Evolutionary conservation across 208 protist genomes (phyloP), one percentile per base, ranked within the genome.

Genomic region (Histomonas meleagridis): DNA sequence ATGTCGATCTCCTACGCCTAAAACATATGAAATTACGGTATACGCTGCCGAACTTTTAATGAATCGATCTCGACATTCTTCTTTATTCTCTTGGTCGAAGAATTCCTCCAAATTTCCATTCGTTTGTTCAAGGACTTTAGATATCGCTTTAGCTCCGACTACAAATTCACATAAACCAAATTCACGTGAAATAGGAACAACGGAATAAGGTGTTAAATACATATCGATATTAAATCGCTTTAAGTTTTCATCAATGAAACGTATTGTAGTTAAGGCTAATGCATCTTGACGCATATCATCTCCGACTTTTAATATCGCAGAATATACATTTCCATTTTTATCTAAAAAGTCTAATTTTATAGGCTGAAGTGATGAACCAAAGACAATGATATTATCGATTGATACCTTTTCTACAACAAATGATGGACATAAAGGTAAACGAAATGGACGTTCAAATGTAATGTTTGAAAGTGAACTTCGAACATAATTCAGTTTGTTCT

Each of bases 1-100:
- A 78, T 93, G 92, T 32, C 92, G 38, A 55, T 93, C 92, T 18
- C 92, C 92, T 18, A 93, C 92, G 32, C 91, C 91, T n/a, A 93
- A 26, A 2, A 93, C 49, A 43, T 91, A 93, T 9, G 92, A 92
- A 79, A 93, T 92, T 26, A 93, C 92, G 3, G 28, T n/a, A 70
- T 93, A 93, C n/a, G 86, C 92, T 2, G 92, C 92, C 23, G n/a
- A 40, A 43, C 53, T 70, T 32, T 65, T 60, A 62, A 91, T 65
- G 26, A 91, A 91, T 18, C 53, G 3, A 38, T 91, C 49, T 0
- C 49, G 4, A 21, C 49, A 43, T 48, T 70, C 28, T 43, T 91
- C 55, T 40, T 32, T 49, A 16, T 90, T 40, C 1, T 3, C 23
- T 48, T 90, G 57, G 28, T 90, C 53, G n/a, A 60, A 91, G 21